Evolutionary conservation across 2,329 filamentous ascomycete species (phyloP).

Genomic region (Aspergillus japonicus): DNA sequence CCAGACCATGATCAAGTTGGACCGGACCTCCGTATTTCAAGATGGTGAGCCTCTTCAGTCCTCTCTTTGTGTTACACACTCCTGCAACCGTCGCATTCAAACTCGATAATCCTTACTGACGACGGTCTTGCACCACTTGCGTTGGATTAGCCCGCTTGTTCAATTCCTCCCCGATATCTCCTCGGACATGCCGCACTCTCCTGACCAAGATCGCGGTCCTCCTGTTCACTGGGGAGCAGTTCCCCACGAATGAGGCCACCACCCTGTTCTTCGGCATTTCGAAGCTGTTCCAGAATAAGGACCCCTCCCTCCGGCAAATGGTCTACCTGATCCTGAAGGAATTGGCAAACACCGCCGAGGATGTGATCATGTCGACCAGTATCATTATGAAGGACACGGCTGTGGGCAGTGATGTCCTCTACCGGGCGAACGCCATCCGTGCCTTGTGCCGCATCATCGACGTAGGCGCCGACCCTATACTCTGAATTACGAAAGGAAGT

Average conservation of each 20-base stretch:
- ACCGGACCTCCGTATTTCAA: conserved; percentile 96
- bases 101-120: conserved; percentile 21
- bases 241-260: conserved; percentile 95
- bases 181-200: conserved; percentile 94
- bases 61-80: conserved; percentile 20
- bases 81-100: conserved; percentile 19
- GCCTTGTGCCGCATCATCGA: conserved; percentile 96
- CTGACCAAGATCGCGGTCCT: conserved; percentile 96
- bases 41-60: conserved; percentile 66
- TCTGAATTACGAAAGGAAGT: not conserved
- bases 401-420: conserved; percentile 89
- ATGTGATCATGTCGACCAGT: conserved; percentile 99
- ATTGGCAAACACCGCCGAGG: conserved; percentile 88
- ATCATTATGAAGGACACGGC: conserved; percentile 99
- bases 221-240: conserved; percentile 94
- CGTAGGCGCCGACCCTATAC: conserved; percentile 52
- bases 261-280: conserved; percentile 98
- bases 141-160: conserved; percentile 76
- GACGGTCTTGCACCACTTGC: conserved; percentile 7
- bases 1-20: conserved; percentile 89
- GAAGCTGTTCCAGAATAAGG: conserved; percentile 99
- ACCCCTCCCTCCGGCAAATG: conserved; percentile 97
- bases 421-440: conserved; percentile 92
- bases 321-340: conserved; percentile 98
- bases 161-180: conserved; percentile 95